Percentiles rank a stretch among this genome's conserved stretches.
phyloP scores from a whole-genome alignment of 2,329 filamentous ascomycete species.

The Thielaviopsis euricoi region DNA sequence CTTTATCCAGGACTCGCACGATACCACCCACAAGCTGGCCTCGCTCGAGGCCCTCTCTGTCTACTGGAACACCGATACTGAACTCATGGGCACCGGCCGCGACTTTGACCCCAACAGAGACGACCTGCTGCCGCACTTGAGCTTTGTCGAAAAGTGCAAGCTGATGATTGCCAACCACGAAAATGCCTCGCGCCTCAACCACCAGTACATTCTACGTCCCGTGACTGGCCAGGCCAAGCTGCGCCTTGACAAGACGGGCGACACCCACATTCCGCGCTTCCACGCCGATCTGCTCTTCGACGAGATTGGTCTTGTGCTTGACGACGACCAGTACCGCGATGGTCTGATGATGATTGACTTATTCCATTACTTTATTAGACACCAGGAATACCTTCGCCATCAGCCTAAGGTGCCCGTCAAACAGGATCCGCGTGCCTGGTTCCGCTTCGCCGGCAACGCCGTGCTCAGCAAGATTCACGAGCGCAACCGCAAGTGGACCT shows the following conservation, averaged over 20 bases:
- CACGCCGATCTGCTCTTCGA: constrained; percentile 89
- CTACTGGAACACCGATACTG: constrained; percentile 95
- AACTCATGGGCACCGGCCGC: constrained; percentile 65
- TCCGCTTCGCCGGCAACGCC: constrained; percentile 78
- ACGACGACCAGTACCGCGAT: constrained; percentile 95
- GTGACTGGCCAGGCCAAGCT: constrained; percentile 91
- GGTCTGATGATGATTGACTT: constrained; percentile 95
- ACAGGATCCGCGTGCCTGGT: constrained; percentile 83
- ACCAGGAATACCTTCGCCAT: constrained; percentile 89
- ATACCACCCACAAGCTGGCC: constrained; percentile 82
- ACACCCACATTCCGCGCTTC: constrained; percentile 61
- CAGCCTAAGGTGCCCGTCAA: constrained; percentile 75
- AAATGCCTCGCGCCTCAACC: constrained; percentile 27
- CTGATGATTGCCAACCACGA: constrained; percentile 43
- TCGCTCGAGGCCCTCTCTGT: constrained; percentile 78
- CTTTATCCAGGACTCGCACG: constrained; percentile 76
- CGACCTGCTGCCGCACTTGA: constrained; percentile 51
- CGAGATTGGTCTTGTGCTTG: constrained; percentile 92
- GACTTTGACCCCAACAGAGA: constrained; percentile 37
- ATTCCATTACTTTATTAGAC: constrained; percentile 95
- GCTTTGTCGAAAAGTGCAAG: constrained; percentile 62
- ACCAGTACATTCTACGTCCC: constrained; percentile 91
- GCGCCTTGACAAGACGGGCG: constrained; percentile 85
- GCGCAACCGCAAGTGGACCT: constrained; percentile 81
- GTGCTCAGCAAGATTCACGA: constrained; percentile 91